Conservation (phyloP, 805 yeast species). For the Lachancea kluyveri region DNA sequence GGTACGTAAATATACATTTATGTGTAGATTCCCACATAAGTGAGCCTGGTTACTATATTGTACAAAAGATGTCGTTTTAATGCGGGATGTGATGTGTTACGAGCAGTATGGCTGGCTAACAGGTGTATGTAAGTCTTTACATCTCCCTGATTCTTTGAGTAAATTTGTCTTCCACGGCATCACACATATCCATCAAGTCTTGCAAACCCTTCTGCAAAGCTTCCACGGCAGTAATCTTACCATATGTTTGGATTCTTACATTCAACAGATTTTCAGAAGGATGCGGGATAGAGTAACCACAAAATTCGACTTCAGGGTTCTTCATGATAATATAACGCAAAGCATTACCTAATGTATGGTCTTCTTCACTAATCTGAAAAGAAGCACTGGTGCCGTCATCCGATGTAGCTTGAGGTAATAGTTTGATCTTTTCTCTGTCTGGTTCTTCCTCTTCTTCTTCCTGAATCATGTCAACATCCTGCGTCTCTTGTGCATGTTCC, state of each 20-base stretch:
- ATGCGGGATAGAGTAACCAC: conserved; percentile 98
- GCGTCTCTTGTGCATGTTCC: not conserved
- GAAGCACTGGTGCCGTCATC: conserved; percentile 95
- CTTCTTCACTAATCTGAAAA: conserved; percentile 88
- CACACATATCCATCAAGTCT: conserved; percentile 76
- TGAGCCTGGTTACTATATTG: too few relatives aligned
- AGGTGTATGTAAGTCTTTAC: conserved; percentile 9
- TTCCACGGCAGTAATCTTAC: conserved; percentile 75
- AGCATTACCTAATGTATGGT: conserved; percentile 94
- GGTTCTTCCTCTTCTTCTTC: conserved; percentile 33
- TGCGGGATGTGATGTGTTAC: too few relatives aligned
- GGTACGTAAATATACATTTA: too few relatives aligned
- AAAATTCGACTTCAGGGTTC: conserved; percentile 95
- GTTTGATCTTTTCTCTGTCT: conserved; percentile 51
- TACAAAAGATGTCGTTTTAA: too few relatives aligned
- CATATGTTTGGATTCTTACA: conserved; percentile 91
- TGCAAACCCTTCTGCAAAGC: conserved; percentile 89
- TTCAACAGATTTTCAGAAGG: conserved; percentile 90
- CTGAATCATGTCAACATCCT: conserved; percentile 14
- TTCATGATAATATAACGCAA: conserved; percentile 92
- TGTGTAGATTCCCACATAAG: too few relatives aligned
- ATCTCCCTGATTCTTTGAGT: conserved; percentile 54
- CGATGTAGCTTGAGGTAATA: conserved; percentile 73
- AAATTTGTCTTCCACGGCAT: conserved; percentile 74
- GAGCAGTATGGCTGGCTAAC: too few relatives aligned